These are phyloP conservation scores for Neurospora sp. DNA, from an alignment of 495 filamentous ascomycete species.

Conservation along the genomic window DNA sequence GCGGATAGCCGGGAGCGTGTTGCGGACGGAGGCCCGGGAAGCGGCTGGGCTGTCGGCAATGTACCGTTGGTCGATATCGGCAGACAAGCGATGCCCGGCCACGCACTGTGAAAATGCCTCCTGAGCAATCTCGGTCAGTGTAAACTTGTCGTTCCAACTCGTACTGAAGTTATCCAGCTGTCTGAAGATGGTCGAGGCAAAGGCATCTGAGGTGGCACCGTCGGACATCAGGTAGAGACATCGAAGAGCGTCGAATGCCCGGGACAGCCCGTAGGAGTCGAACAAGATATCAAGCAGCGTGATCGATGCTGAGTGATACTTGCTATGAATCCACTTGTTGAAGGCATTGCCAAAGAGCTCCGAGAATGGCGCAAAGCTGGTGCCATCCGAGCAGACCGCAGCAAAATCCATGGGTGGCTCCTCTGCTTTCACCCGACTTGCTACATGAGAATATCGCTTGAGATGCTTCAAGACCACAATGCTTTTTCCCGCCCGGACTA, in stretches of 20 bases:
- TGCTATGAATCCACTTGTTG: slow-evolving; percentile 58
- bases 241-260: slow-evolving; percentile 56
- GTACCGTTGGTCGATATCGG: slow-evolving; percentile 36
- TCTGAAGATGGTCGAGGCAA: slow-evolving; percentile 65
- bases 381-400: slow-evolving; percentile 36
- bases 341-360: slow-evolving; percentile 63
- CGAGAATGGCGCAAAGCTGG: slow-evolving; percentile 57
- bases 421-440: slow-evolving; percentile 4
- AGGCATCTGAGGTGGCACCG: slow-evolving; percentile 48
- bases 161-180: slow-evolving; percentile 56
- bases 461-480: slow-evolving; percentile 69
- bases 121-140: slow-evolving; percentile 70
- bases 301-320: slow-evolving; percentile 55
- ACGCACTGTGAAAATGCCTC: slow-evolving; percentile 50
- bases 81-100: slow-evolving; percentile 48
- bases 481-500: slow-evolving; percentile 82
- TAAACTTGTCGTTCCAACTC: slow-evolving; percentile 74
- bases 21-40: slow-evolving; percentile 33
- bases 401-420: slow-evolving; percentile 44
- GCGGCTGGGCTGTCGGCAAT: slow-evolving; percentile 22
- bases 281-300: slow-evolving; percentile 58
- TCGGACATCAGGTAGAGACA: slow-evolving; percentile 65
- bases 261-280: slow-evolving; percentile 55
- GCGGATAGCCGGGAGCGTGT: slow-evolving; percentile 44
- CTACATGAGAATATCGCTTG: slow-evolving; percentile 25